Evolutionary conservation across 2,329 filamentous ascomycete species (phyloP), one percentile per base, ranked within the genome.

Genomic region (Phialemoniopsis sp.): DNA sequence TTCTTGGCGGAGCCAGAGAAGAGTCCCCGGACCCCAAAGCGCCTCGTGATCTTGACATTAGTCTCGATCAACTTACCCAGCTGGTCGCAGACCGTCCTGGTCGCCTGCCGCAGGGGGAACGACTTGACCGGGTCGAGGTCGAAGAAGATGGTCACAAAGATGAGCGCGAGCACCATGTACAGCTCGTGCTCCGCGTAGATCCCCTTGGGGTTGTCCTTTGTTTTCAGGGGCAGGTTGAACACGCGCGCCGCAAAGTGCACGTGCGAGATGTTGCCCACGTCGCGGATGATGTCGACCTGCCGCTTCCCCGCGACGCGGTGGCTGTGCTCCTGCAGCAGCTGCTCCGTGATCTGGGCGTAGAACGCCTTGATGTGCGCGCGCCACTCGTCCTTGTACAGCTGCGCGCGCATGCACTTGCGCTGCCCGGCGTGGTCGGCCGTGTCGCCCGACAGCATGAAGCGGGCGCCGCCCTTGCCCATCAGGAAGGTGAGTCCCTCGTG

Each of bases 201-300:
- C 3, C 83, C 84, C 47, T 70, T 75, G 3, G 78, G 76, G 37
- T 79, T 75, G 10, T 77, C 66, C 3, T 59, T 56, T 0, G 77
- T 81, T 64, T 87, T 86, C 30, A 89, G 64, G 0, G 85, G 82
- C 4, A 88, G 63, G 36, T 79, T 77, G 54, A 87, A 85, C 16
- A 71, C 68, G 5, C 73, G 71, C 3, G 82, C 67, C 1, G 76
- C 78, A 31, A 86, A 87, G 49, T 78, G 70, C 4, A 81, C 76
- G 6, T 83, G 82, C 0, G 72, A 74, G 18, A 86, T 61, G 53
- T 88, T 88, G 18, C 78, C 82, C 1, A 88, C 74, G 40, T 87
- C 81, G 17, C 81, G 76, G 9, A 87, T 66, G 4, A 90, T 70
- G 49, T 93, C 87, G 31, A 89, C 74, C 54, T 87, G 82, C 38